Evolutionary conservation across 208 protist genomes (phyloP).

Genomic region (Borovskyia barvae): DNA sequence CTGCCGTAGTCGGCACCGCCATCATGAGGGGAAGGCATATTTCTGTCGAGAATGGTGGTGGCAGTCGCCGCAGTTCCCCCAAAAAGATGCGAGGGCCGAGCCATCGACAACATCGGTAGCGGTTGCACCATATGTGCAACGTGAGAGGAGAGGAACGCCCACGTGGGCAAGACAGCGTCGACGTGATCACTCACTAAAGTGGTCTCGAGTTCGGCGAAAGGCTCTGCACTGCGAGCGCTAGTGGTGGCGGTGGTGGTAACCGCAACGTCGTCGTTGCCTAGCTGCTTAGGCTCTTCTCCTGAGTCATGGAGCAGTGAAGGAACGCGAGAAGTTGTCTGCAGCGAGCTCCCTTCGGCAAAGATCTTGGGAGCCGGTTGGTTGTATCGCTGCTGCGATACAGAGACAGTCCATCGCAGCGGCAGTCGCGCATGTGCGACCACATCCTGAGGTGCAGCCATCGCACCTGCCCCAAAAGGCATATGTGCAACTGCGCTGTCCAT

Average conservation of each 20-base stretch:
- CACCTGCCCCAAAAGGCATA: constrained; percentile 3
- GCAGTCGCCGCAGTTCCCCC: too few species aligned
- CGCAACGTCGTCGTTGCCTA: too few species aligned
- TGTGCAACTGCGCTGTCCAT: neutral
- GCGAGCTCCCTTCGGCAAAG: too few species aligned
- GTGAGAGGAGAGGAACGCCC: constrained; percentile 24
- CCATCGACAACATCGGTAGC: neutral
- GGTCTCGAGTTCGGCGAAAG: constrained; percentile 3
- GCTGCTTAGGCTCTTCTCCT: too few species aligned
- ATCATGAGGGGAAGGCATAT: too few species aligned
- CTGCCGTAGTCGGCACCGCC: too few species aligned
- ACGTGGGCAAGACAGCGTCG: constrained; percentile 25
- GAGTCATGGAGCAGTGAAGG: too few species aligned
- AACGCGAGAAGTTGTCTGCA: too few species aligned
- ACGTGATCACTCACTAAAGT: constrained; percentile 25
- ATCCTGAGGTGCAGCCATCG: constrained; percentile 8
- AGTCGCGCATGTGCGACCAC: constrained; percentile 17
- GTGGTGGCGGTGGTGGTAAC: too few species aligned
- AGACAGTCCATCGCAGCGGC: constrained; percentile 11
- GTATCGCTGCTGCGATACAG: constrained; percentile 1
- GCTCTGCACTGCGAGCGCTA: neutral
- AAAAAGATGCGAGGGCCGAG: too few species aligned
- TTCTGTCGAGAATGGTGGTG: too few species aligned
- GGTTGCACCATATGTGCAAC: constrained; percentile 2
- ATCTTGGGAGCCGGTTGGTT: neutral